phyloP scores from a whole-genome alignment of 2,329 filamentous ascomycete genomes.

The Colletotrichum eleusines region DNA sequence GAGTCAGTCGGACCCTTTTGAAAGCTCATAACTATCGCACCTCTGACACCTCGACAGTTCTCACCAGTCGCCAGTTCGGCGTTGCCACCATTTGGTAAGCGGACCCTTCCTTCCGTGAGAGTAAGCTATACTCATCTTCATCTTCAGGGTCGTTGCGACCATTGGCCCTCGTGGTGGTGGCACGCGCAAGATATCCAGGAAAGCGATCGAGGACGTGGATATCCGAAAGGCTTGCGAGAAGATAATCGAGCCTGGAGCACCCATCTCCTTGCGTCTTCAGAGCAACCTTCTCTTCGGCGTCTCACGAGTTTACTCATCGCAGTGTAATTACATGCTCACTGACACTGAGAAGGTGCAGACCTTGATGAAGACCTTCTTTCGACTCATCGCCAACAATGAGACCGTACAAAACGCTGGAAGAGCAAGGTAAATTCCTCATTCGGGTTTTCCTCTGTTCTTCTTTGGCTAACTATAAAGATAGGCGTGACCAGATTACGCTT shows the following conservation, averaged over 20 bases:
- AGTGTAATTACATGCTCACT: constrained; percentile 86
- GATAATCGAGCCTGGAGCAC: constrained; percentile 84
- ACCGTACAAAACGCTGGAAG: constrained; percentile 79
- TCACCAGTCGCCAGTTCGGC: constrained; percentile 89
- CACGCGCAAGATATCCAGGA: constrained; percentile 81
- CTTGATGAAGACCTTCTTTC: constrained; percentile 77
- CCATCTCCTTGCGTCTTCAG: constrained; percentile 90
- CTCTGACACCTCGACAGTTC: constrained; percentile 64
- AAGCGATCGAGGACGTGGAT: constrained; percentile 89
- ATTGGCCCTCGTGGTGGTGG: constrained; percentile 76
- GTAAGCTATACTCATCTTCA: not conserved
- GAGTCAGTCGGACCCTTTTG: constrained; percentile 67
- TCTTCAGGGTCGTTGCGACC: constrained; percentile 88
- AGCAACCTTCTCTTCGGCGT: constrained; percentile 89
- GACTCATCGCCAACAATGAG: constrained; percentile 65
- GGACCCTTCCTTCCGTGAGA: not conserved
- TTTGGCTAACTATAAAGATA: constrained; percentile 72
- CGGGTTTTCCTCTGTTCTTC: constrained; percentile 57
- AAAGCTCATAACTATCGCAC: not conserved
- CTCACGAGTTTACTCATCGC: constrained; percentile 86
- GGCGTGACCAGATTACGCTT: constrained; percentile 80
- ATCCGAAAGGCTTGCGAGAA: constrained; percentile 88
- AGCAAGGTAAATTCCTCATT: constrained; percentile 68
- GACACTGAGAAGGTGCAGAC: constrained; percentile 83
- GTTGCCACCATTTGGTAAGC: constrained; percentile 93